A percentile compares a stretch with the other conserved stretches of the same genome.
Evolutionary conservation across 2,329 filamentous ascomycete species (phyloP).

Genomic region (Fusarium aywerte): DNA sequence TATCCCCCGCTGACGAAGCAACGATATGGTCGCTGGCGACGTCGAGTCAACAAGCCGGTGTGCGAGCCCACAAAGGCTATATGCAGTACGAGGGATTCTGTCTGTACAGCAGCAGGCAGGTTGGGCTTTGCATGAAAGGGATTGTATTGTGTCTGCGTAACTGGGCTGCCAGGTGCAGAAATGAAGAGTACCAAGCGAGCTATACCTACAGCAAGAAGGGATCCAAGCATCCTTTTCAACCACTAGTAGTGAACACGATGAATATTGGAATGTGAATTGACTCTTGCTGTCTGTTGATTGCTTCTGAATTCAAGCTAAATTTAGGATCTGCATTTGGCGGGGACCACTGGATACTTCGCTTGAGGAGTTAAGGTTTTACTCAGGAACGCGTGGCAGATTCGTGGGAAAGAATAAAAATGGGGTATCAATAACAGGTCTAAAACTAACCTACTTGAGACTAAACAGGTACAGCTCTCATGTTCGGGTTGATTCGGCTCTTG

Average conservation of each 20-base stretch:
- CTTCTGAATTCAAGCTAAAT: conserved; percentile 10
- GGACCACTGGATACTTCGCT: conserved; percentile 3
- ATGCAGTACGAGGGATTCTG: conserved; percentile 15
- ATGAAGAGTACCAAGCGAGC: conserved; percentile 31
- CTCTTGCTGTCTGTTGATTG: background rate
- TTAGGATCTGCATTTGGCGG: conserved; percentile 12
- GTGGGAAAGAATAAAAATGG: conserved; percentile 4
- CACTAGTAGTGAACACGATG: conserved; percentile 44
- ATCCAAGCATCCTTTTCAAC: conserved; percentile 25
- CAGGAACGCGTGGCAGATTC: conserved; percentile 32
- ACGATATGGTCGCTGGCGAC: conserved; percentile 19
- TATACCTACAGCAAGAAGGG: conserved; percentile 35
- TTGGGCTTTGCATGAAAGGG: conserved; percentile 19
- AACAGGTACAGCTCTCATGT: background rate
- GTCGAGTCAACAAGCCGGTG: conserved; percentile 13
- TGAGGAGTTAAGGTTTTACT: conserved; percentile 18
- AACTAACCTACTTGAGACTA: conserved; percentile 23
- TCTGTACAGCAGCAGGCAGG: conserved; percentile 13
- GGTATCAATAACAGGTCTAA: conserved; percentile 27
- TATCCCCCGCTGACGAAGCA: conserved; percentile 15
- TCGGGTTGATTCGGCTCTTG: background rate
- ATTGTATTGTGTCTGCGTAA: conserved; percentile 21
- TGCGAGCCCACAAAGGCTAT: conserved; percentile 10
- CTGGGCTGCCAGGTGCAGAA: conserved; percentile 31
- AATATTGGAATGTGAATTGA: conserved; percentile 43